A percentile compares a stretch with the other conserved stretches of the same genome.
phyloP scores from a whole-genome alignment of 2,329 filamentous ascomycete genomes.

The Colletotrichum spaethianum region DNA sequence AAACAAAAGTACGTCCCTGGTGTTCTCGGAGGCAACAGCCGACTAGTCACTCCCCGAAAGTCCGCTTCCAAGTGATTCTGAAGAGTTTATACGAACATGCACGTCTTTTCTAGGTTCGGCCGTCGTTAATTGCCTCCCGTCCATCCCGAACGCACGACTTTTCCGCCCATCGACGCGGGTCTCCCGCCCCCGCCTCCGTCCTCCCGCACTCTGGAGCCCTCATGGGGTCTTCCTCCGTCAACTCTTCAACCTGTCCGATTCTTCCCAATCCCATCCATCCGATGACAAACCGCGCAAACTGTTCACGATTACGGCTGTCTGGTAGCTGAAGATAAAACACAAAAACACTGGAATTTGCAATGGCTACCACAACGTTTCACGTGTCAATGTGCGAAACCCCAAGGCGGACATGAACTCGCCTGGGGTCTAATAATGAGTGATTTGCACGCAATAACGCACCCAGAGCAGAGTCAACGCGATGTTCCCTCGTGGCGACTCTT shows the following conservation, averaged over 20 bases:
- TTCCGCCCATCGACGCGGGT: conserved; percentile 26
- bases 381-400: conserved; percentile 35
- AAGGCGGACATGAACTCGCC: conserved; percentile 30
- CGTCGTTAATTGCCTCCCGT: conserved; percentile 79
- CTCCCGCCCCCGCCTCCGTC: conserved; percentile 18
- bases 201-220: conserved; percentile 33
- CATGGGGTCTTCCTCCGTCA: conserved; percentile 20
- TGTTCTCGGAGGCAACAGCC: conserved; percentile 79
- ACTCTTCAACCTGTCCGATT: conserved; percentile 40
- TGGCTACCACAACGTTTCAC: conserved; percentile 38
- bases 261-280: conserved; percentile 39
- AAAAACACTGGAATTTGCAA: conserved; percentile 45
- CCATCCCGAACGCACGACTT: conserved; percentile 32
- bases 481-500: not conserved
- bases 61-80: conserved; percentile 74
- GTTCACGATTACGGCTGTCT: conserved; percentile 45
- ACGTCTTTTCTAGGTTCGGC: conserved; percentile 92
- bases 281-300: conserved; percentile 42
- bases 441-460: conserved; percentile 28
- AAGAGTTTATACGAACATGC: conserved; percentile 80
- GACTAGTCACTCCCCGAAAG: conserved; percentile 77
- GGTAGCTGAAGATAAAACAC: conserved; percentile 45
- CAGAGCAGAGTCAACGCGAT: not conserved
- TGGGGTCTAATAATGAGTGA: conserved; percentile 33
- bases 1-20: conserved; percentile 99